These are phyloP conservation scores for Calocera viscosa DNA, from an alignment of 768 basidiomycete genomes.

Conservation along the genomic window DNA sequence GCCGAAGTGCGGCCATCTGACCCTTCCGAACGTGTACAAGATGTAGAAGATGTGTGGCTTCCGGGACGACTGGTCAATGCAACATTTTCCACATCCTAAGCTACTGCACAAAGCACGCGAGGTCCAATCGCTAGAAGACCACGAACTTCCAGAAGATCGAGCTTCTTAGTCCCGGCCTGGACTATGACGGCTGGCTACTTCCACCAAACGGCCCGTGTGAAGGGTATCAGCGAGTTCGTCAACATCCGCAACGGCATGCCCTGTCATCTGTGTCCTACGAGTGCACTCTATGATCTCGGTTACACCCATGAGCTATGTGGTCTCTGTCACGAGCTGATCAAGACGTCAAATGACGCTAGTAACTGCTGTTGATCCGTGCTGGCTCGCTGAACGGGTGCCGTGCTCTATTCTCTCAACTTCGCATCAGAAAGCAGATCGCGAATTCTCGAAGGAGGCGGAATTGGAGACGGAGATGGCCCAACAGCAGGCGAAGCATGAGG, in stretches of 20 bases:
- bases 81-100: conserved; percentile 95
- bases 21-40: conserved; percentile 87
- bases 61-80: conserved; percentile 87
- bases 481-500: conserved; percentile 43
- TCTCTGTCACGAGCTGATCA: conserved; percentile 93
- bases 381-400: conserved; percentile 90
- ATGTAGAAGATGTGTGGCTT: conserved; percentile 98
- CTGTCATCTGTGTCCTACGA: conserved; percentile 92
- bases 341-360: conserved; percentile 98
- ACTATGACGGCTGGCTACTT: conserved; percentile 97
- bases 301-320: conserved; percentile 93
- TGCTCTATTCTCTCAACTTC: conserved; percentile 89
- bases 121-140: conserved; percentile 91
- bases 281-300: conserved; percentile 89
- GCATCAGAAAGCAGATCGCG: conserved; percentile 64
- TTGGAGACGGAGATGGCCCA: conserved; percentile 83
- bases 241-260: conserved; percentile 89
- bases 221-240: conserved; percentile 98
- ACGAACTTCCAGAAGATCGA: conserved; percentile 99
- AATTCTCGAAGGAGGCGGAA: conserved; percentile 85
- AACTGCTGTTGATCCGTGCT: conserved; percentile 93
- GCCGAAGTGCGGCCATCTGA: conserved; percentile 94
- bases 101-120: conserved; percentile 88
- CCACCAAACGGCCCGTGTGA: conserved; percentile 95
- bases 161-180: conserved; percentile 77